Conservation (phyloP, 805 yeast species). For the Metschnikowia hibisci region DNA sequence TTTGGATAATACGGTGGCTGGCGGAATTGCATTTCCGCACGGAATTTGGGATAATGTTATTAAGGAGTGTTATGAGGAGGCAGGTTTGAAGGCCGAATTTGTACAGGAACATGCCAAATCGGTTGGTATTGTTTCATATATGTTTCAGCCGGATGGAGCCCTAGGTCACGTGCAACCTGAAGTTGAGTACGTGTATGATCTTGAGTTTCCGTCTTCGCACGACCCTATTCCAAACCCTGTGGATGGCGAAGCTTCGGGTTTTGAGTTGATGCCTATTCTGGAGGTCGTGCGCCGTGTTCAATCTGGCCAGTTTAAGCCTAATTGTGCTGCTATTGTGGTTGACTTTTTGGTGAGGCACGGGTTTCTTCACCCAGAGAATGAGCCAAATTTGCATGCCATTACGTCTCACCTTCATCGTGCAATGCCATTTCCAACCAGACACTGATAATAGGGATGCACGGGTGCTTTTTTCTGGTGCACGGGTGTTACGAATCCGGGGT, state of each 20-base stretch:
- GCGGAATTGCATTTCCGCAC: constrained; percentile 83
- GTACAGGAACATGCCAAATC: constrained; percentile 43
- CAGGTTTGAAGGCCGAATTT: constrained; percentile 59
- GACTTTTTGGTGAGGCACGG: constrained; percentile 92
- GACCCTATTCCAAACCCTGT: constrained; percentile 42
- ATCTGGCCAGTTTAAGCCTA: constrained; percentile 76
- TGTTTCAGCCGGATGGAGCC: constrained; percentile 37
- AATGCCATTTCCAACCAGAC: constrained; percentile 47
- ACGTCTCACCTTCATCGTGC: constrained; percentile 58
- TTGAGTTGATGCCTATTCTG: constrained; percentile 56
- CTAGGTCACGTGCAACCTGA: constrained; percentile 80
- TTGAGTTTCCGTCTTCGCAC: constrained; percentile 46
- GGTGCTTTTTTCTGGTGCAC: background rate
- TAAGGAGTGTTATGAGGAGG: constrained; percentile 90
- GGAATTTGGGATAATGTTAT: constrained; percentile 71
- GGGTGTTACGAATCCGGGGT: background rate
- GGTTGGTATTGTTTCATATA: constrained; percentile 69
- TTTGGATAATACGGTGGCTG: constrained; percentile 93
- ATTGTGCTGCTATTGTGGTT: constrained; percentile 72
- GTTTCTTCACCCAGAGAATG: constrained; percentile 57
- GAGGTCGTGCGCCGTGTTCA: constrained; percentile 51
- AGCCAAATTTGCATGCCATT: constrained; percentile 62
- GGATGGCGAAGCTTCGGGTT: constrained; percentile 67
- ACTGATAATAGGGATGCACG: background rate
- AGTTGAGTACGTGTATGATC: constrained; percentile 74